A percentile compares a stretch with the other conserved stretches of the same genome.
These are phyloP conservation scores for Penicillium samsonianum DNA, from an alignment of 495 filamentous ascomycete genomes.

Conservation along the genomic window DNA sequence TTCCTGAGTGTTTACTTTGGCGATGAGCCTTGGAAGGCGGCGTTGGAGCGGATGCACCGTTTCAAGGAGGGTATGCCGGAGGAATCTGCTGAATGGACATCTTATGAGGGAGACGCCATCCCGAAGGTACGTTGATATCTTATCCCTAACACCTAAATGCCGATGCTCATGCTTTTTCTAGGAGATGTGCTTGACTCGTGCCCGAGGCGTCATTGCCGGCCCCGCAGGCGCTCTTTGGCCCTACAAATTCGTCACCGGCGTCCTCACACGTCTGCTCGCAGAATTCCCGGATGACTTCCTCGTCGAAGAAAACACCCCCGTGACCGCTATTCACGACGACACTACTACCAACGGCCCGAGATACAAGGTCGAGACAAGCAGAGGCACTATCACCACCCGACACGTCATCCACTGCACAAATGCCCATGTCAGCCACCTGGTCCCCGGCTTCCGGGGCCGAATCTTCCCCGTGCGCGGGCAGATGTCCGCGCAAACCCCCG, in stretches of 20 bases:
- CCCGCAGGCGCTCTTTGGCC: conserved; percentile 66
- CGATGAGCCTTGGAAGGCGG: conserved; percentile 27
- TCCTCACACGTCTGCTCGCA: conserved; percentile 59
- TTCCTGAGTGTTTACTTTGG: conserved; percentile 37
- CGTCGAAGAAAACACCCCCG: conserved; percentile 74
- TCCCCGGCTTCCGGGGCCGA: conserved; percentile 66
- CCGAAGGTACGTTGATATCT: conserved; percentile 22
- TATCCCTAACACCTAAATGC: neutral
- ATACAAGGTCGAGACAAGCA: conserved; percentile 56
- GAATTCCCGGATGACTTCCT: conserved; percentile 51
- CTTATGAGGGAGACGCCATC: conserved; percentile 28
- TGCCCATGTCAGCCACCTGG: conserved; percentile 70
- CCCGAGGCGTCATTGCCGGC: conserved; percentile 44
- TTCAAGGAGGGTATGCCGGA: conserved; percentile 36
- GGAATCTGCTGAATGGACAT: conserved; percentile 32
- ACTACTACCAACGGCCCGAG: conserved; percentile 4
- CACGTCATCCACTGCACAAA: conserved; percentile 78
- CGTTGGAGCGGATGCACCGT: conserved; percentile 23
- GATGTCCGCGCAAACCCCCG: conserved; percentile 64
- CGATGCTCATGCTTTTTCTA: neutral
- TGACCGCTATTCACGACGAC: conserved; percentile 42
- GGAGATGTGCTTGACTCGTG: conserved; percentile 44
- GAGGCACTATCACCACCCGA: conserved; percentile 58
- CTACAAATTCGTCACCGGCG: conserved; percentile 71
- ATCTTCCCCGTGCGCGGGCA: conserved; percentile 69